Evolutionary conservation across 2,329 filamentous ascomycete species (phyloP), one percentile per base, ranked within the genome.

Genomic region (Verticillium longisporum): DNA sequence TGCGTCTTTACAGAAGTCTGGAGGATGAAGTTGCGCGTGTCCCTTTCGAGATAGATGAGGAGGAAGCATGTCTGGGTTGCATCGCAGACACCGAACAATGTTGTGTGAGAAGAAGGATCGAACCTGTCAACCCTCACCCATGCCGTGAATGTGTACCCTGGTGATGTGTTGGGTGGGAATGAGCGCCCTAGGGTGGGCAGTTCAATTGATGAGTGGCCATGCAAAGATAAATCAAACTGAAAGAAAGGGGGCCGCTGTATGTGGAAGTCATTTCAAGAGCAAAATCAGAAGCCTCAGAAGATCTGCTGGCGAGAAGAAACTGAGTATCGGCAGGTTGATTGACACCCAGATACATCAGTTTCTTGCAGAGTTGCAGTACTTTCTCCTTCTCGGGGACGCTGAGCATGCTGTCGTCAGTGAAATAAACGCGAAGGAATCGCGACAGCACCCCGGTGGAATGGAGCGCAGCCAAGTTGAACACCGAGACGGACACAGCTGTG

Each of bases 11-110:
- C 90, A 18, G 95, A 97, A 7, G 96, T 98, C 75, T 99, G 95
- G 6, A 99, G 79, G 66, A 99, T 99, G 66, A 99, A 90, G 74
- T 97, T 95, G 63, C 85, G 90, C 1, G 92, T 96, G 72, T 97
- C 93, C 70, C 89, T 92, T 72, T 99, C 96, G 45, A 99, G 81
- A 70, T 99, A 99, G 63, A 92, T 88, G 67, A 99, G 85, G 38
- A 99, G 78, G 70, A 99, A 99, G 74, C 95, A 99, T 5, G 91
- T 92, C 73, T 98, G 94, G 5, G 87, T 92, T 3, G 88, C 82
- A 75, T 99, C 95, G 73, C 96, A 98, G 10, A 95, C 91, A 32
- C 95, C 95, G 72, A 99, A 99, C 14, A 99, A 83, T 0, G 95
- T 99, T 0, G 95, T 99, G 73, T 99, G 95, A 15, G 90, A 88